Evolutionary conservation across 805 yeast genomes (phyloP).

Genomic region (Kodamaea neixiangensis): DNA sequence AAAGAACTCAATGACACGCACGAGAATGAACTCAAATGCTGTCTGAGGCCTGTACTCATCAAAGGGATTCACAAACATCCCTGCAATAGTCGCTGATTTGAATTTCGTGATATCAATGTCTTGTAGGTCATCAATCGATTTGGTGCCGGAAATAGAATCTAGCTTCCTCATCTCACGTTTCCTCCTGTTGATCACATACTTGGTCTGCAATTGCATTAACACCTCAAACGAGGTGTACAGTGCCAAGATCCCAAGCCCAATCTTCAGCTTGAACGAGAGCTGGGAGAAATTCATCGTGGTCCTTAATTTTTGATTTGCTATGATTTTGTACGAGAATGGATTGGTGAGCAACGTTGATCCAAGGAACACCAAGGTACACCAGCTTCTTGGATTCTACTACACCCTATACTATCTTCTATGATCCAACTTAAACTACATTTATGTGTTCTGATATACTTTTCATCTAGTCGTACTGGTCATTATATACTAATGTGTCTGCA

Average conservation of each 20-base stretch:
- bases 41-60: conserved; percentile 89
- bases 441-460: neutral
- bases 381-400: too few relatives aligned
- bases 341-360: neutral
- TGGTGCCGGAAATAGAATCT: neutral
- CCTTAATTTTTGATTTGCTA: neutral
- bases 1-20: conserved; percentile 70
- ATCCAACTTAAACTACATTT: too few relatives aligned
- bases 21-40: conserved; percentile 75
- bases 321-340: neutral
- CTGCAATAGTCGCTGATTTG: conserved; percentile 52
- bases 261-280: conserved; percentile 29
- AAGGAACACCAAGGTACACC: too few relatives aligned
- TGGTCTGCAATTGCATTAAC: conserved; percentile 57
- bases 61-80: conserved; percentile 89
- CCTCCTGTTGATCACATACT: conserved; percentile 52
- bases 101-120: conserved; percentile 24
- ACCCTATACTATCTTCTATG: too few relatives aligned
- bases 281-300: conserved; percentile 17
- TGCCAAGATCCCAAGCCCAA: conserved; percentile 45
- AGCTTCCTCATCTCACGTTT: conserved; percentile 23
- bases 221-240: conserved; percentile 68
- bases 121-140: neutral
- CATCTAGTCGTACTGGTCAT: neutral
- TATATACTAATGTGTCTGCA: neutral